Percentiles rank a stretch among this genome's conserved stretches.
phyloP scores from a whole-genome alignment of 805 yeast genomes.

The Lachancea waltii region DNA sequence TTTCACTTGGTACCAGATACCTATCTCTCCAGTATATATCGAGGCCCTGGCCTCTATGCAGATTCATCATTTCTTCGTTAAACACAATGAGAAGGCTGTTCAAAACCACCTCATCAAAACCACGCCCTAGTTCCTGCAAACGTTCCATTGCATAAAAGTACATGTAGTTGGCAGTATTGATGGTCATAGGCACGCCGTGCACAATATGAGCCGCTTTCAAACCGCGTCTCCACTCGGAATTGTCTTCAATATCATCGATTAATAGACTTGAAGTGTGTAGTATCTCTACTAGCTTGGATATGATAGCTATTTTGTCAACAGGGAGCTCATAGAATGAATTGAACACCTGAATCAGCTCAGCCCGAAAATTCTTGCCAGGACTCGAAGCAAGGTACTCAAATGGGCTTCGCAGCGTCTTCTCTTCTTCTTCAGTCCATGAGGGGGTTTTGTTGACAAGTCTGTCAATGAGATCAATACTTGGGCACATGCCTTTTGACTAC shows the following conservation, averaged over 20 bases:
- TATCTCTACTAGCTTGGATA: slow-evolving; percentile 47
- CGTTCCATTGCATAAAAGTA: slow-evolving; percentile 64
- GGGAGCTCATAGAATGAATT: slow-evolving; percentile 46
- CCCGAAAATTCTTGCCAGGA: slow-evolving; percentile 54
- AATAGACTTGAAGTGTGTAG: slow-evolving; percentile 62
- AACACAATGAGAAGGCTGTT: slow-evolving; percentile 38
- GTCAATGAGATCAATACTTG: not conserved
- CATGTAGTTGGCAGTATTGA: slow-evolving; percentile 78
- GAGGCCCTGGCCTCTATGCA: slow-evolving; percentile 86
- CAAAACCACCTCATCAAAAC: slow-evolving; percentile 15
- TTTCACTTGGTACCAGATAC: slow-evolving; percentile 48
- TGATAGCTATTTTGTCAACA: slow-evolving; percentile 30
- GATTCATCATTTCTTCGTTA: slow-evolving; percentile 66
- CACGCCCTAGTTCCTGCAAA: slow-evolving; percentile 32
- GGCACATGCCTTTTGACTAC: not conserved
- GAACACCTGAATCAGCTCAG: slow-evolving; percentile 44
- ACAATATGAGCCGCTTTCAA: slow-evolving; percentile 69
- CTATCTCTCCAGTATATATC: slow-evolving; percentile 86
- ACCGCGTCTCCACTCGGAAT: slow-evolving; percentile 66
- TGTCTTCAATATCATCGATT: slow-evolving; percentile 87
- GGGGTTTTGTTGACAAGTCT: slow-evolving; percentile 2
- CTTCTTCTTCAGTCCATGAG: slow-evolving; percentile 5
- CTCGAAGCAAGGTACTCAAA: slow-evolving; percentile 43
- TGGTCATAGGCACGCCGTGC: slow-evolving; percentile 72
- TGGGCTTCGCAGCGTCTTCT: slow-evolving; percentile 32